These are phyloP conservation scores for Colletotrichum sp. DNA, from an alignment of 2,329 filamentous ascomycete genomes.

Conservation along the genomic window DNA sequence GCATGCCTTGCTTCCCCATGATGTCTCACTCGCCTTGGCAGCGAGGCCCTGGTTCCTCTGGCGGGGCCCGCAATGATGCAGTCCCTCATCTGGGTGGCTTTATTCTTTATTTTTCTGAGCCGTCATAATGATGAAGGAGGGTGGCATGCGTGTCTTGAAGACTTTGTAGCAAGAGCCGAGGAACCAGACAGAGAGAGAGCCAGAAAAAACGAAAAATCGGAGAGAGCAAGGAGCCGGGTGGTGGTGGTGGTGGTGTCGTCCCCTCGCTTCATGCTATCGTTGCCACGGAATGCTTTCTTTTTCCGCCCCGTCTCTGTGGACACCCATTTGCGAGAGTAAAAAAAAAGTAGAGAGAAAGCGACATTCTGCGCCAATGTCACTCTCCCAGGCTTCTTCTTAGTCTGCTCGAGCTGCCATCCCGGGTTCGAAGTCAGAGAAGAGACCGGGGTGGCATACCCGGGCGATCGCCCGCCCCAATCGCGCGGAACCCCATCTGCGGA, in stretches of 20 bases:
- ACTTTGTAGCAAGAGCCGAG: background rate
- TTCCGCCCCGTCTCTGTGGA: background rate
- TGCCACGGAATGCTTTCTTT: slow-evolving; percentile 9
- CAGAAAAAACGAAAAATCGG: background rate
- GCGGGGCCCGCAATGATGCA: background rate
- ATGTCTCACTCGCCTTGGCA: slow-evolving; percentile 9
- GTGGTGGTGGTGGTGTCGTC: background rate
- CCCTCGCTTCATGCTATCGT: slow-evolving; percentile 8
- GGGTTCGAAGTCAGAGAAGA: background rate
- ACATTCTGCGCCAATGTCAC: background rate
- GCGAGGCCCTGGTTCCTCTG: background rate
- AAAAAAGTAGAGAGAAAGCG: background rate
- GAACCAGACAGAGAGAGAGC: background rate
- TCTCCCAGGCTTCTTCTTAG: background rate
- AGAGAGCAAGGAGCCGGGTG: background rate
- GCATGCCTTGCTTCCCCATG: background rate
- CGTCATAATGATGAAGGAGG: background rate
- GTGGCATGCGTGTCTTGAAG: background rate
- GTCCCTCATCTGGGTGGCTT: background rate
- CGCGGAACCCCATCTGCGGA: slow-evolving; percentile 7
- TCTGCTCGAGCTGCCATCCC: background rate
- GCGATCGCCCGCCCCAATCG: slow-evolving; percentile 13
- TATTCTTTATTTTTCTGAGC: background rate
- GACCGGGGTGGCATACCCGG: slow-evolving; percentile 11
- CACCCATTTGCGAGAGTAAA: background rate